These are phyloP conservation scores for Kwoniella bestiolae DNA, from an alignment of 768 basidiomycete species.

Conservation along the genomic window DNA sequence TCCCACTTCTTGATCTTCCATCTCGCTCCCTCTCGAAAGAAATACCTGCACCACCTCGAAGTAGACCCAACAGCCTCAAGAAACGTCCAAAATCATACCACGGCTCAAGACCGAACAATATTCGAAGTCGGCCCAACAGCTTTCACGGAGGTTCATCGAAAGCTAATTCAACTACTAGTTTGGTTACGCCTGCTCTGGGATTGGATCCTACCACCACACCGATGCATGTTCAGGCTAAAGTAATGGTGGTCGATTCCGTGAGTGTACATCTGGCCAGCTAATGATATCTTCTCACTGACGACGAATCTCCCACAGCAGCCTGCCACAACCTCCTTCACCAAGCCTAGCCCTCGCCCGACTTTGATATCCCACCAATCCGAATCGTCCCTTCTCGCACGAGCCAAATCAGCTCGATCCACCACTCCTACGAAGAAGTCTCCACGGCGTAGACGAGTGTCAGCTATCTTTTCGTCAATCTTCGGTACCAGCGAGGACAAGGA, in stretches of 20 bases:
- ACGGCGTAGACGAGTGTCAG: conserved; percentile 15
- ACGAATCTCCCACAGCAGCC: too few relatives aligned
- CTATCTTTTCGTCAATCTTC: conserved; percentile 22
- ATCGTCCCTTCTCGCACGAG: conserved; percentile 6
- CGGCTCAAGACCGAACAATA: neutral
- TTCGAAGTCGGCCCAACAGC: conserved; percentile 29
- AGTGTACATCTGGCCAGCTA: too few relatives aligned
- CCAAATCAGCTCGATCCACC: neutral
- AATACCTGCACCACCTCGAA: neutral
- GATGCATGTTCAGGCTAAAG: neutral
- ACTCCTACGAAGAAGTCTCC: conserved; percentile 9
- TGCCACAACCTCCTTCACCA: too few relatives aligned
- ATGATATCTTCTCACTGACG: neutral
- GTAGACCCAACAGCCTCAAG: conserved; percentile 24
- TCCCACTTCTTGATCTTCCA: conserved; percentile 5
- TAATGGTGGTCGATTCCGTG: neutral
- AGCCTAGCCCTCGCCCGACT: neutral
- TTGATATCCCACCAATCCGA: conserved; percentile 12
- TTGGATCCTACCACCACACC: conserved; percentile 9
- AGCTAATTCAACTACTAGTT: neutral
- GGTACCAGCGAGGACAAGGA: neutral
- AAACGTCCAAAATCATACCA: conserved; percentile 2
- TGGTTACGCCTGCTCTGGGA: conserved; percentile 4
- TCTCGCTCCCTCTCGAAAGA: neutral
- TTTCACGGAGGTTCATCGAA: conserved; percentile 25